Base-by-base conservation (phyloP, 169 alveolate species). In the Babesia sp. region DNA sequence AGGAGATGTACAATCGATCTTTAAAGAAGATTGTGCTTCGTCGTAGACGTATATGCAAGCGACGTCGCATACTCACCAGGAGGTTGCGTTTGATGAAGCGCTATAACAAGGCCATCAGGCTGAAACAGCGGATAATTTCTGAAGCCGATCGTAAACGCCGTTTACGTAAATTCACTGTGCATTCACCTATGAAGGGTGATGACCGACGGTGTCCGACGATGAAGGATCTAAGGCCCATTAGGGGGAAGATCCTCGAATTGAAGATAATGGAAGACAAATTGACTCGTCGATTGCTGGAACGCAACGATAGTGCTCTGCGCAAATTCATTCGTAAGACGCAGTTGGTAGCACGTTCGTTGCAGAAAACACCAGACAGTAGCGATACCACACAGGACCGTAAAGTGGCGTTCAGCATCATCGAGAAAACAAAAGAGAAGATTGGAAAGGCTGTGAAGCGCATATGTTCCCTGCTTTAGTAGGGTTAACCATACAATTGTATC, bases 81-180 rank as follows among this genome's bases (percentile, higher is more conserved):
- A 36, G 72, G 58, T 71, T 79, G 31, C 8, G 50, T 29, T 41
- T 79, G 71, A 56, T 79, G 83, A 79, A 79, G 42, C 63, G 81
- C 36, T 79, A 71, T 51, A 79, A 79, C 71, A 37, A 51, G 31
- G 87, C 87, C n/a, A 63, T 79, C 3, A 61, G 87, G 61, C 60
- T 79, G 54, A 79, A 79, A 42, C 87, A 79, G 67, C 61, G 83
- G 34, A 77, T 77, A 24, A 77, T 77, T 3, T 77, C 86, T 55
- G 41, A 44, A 16, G 39, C 63, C 8, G 86, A 77, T 50, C 28
- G 56, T 6, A 41, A 42, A 7, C 60, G 68, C 22, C 55, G 69
- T 46, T 11, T 46, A 42, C 31, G 37, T 33, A 51, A 24, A 61
- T 51, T 42, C 60, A 44, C 48, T 51, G 51, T 64, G 16, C 71